Evolutionary conservation across 2,329 filamentous ascomycete genomes (phyloP).

Genomic region (Orbilia ellipsospora): DNA sequence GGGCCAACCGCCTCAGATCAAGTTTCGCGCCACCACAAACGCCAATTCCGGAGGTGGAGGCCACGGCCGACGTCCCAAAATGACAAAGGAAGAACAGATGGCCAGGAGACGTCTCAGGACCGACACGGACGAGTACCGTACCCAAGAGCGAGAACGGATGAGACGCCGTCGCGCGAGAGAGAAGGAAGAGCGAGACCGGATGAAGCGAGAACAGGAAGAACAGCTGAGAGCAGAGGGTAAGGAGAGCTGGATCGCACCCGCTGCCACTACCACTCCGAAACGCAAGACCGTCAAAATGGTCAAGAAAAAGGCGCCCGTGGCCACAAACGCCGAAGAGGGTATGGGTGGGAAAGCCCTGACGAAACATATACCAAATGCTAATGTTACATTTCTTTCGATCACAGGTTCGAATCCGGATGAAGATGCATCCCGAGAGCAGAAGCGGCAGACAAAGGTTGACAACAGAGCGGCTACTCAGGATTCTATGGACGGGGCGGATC

Average conservation of each 20-base stretch:
- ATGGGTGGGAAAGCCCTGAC: constrained; percentile 22
- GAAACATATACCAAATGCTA: neutral
- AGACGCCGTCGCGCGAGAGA: constrained; percentile 43
- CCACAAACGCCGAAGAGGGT: constrained; percentile 46
- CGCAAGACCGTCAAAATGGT: constrained; percentile 49
- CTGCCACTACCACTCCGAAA: constrained; percentile 40
- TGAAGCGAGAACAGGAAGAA: constrained; percentile 46
- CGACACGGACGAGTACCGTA: constrained; percentile 53
- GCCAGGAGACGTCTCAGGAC: constrained; percentile 43
- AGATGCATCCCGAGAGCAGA: constrained; percentile 42
- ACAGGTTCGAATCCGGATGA: constrained; percentile 23
- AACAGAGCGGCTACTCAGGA: constrained; percentile 32
- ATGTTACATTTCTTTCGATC: neutral
- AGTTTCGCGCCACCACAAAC: constrained; percentile 48
- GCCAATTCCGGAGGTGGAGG: constrained; percentile 30
- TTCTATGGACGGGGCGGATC: constrained; percentile 1
- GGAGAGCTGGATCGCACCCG: constrained; percentile 54
- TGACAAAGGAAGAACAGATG: constrained; percentile 54
- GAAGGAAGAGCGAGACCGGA: constrained; percentile 43
- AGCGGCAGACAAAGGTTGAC: constrained; percentile 50
- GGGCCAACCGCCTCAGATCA: constrained; percentile 51
- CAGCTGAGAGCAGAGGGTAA: constrained; percentile 53
- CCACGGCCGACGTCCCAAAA: constrained; percentile 47
- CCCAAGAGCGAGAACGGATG: constrained; percentile 52
- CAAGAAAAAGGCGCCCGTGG: constrained; percentile 55